Base-by-base conservation (phyloP, 768 basidiomycete genomes). In the Lactarius psammicola region DNA sequence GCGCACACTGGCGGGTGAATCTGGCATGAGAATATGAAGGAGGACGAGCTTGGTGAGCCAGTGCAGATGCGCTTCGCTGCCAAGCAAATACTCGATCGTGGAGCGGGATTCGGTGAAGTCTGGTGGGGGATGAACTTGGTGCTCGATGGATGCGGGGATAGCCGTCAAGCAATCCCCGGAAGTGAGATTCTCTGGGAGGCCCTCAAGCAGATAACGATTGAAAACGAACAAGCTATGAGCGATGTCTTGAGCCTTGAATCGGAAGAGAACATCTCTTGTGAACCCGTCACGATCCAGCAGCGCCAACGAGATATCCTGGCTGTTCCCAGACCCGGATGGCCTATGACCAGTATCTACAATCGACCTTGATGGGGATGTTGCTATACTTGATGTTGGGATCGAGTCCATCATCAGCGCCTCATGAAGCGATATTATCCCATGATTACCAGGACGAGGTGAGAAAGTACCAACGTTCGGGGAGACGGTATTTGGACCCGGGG, bases 31-130 rank as follows among this genome's bases (percentile, higher is more conserved):
- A 15, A 92, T 82, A 72, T 92, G 90, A 53, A 87, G 74, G 2
- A 94, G 74, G 7, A 94, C 76, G 4, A 90, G 75, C 70, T 84
- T 87, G 17, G 92, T 94, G 49, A 94, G 77, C 91, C 92, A 94
- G 73, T 94, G 89, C 2, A 90, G 89, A 51, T 79, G 80, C 6
- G 85, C 85, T 33, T 89, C 87, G 64, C 77, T 87, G 8, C 91
- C 90, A 68, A 89, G 85, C 20, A 92, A 80, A 28, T 78, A 77
- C 18, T 73, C 51, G 10, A 67, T 20, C 46, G 54, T 42, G 53
- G 42, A 51, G 53, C 34, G 15, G 63, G 20, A 51, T 57, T 55
- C 42, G 38, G 56, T 4, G 34, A 40, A 26, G 28, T 62, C 33
- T 20, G 58, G 30, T 17, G 53, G 26, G 42, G 59, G 34, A 40